Conservation (phyloP, 2,329 filamentous ascomycete genomes). For the Emergomyces orientalis region DNA sequence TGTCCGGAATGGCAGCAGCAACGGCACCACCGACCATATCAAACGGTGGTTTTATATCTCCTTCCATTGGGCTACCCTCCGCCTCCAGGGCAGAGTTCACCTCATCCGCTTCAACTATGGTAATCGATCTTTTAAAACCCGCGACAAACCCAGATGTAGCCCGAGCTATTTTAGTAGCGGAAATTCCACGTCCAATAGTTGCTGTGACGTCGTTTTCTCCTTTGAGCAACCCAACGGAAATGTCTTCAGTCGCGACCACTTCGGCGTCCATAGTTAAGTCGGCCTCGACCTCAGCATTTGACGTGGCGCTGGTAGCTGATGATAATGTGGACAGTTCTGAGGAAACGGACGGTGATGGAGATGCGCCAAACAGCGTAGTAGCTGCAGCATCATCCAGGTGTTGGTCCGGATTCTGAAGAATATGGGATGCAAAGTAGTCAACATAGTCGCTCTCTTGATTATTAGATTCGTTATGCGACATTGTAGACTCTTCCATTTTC, state of each 20-base stretch:
- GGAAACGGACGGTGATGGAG: constrained; percentile 34
- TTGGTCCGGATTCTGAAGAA: constrained; percentile 17
- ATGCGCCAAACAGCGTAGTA: constrained; percentile 32
- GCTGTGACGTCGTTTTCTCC: constrained; percentile 2
- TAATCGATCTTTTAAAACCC: constrained; percentile 7
- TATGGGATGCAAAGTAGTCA: constrained; percentile 9
- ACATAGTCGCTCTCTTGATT: constrained; percentile 14
- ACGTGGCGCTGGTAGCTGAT: constrained; percentile 33
- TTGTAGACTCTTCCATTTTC: constrained; percentile 20
- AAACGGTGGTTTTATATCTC: background rate
- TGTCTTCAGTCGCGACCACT: constrained; percentile 28
- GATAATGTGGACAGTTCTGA: constrained; percentile 35
- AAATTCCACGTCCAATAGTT: constrained; percentile 6
- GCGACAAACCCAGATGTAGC: background rate
- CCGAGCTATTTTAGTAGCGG: background rate
- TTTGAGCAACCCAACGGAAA: constrained; percentile 20
- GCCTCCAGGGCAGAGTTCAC: constrained; percentile 38
- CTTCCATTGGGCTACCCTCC: constrained; percentile 24
- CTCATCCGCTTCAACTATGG: constrained; percentile 30
- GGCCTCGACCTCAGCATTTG: constrained; percentile 22
- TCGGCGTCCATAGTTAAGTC: background rate
- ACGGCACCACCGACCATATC: constrained; percentile 3
- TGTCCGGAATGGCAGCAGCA: background rate
- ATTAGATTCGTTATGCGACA: constrained; percentile 15
- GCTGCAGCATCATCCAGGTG: constrained; percentile 29